These are phyloP conservation scores for Trichophyton rubrum DNA, from an alignment of 2,329 filamentous ascomycete genomes.

Conservation along the genomic window DNA sequence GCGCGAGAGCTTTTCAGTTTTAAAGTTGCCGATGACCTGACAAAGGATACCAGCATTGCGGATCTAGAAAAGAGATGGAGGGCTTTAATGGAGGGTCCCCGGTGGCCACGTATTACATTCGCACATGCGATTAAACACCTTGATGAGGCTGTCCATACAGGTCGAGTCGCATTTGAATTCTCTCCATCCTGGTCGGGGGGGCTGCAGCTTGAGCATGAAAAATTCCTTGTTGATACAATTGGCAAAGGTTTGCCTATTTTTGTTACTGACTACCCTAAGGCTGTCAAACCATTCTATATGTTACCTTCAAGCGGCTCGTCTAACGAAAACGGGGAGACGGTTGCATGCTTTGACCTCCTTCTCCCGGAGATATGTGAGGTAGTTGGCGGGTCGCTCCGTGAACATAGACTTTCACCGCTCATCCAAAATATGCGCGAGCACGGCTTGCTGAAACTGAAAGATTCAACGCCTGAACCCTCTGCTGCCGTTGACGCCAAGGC, in stretches of 20 bases:
- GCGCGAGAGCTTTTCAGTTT: conserved; percentile 44
- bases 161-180: conserved; percentile 49
- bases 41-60: conserved; percentile 25
- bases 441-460: conserved; percentile 41
- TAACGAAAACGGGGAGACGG: conserved; percentile 39
- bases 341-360: conserved; percentile 82
- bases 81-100: conserved; percentile 42
- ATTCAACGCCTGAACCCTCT: conserved; percentile 11
- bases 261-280: conserved; percentile 81
- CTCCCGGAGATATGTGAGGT: conserved; percentile 78
- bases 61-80: conserved; percentile 59
- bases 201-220: conserved; percentile 86
- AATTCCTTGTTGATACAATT: conserved; percentile 60
- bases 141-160: conserved; percentile 42
- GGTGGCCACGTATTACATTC: conserved; percentile 77
- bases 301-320: conserved; percentile 35
- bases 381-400: conserved; percentile 78
- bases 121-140: conserved; percentile 61
- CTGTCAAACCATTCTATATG: conserved; percentile 91
- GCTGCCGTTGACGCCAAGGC: conserved; percentile 10
- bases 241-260: conserved; percentile 62
- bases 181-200: conserved; percentile 58
- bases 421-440: conserved; percentile 57
- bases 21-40: conserved; percentile 32
- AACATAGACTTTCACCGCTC: conserved; percentile 59